phyloP scores from a whole-genome alignment of 371 early-diverging fungal species.

The Rhizopus arrhizus region DNA sequence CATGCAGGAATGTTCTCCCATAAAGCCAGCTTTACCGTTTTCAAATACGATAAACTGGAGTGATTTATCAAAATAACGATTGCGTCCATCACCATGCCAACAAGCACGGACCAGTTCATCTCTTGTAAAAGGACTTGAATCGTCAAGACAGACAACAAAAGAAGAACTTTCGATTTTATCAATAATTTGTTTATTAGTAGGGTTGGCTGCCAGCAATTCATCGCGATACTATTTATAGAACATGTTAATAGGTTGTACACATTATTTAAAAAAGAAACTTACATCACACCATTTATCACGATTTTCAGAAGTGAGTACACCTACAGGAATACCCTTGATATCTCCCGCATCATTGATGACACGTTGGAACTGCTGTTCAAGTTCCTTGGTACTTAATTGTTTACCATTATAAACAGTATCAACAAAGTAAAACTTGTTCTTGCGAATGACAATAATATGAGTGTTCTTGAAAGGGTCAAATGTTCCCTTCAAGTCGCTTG shows the following conservation, averaged over 20 bases:
- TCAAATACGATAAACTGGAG: constrained; percentile 93
- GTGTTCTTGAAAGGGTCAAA: constrained; percentile 79
- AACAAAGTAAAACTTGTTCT: constrained; percentile 87
- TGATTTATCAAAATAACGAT: constrained; percentile 94
- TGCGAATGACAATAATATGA: constrained; percentile 85
- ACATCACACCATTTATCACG: constrained; percentile 93
- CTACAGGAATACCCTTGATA: constrained; percentile 74
- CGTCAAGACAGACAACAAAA: constrained; percentile 89
- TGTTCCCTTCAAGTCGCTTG: constrained; percentile 75
- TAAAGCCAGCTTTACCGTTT: constrained; percentile 95
- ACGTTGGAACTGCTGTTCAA: constrained; percentile 74
- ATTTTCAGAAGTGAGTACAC: constrained; percentile 89
- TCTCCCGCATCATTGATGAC: constrained; percentile 80
- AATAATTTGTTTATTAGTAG: constrained; percentile 72
- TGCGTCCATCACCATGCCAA: constrained; percentile 94
- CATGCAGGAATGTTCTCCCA: constrained; percentile 96
- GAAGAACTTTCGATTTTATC: constrained; percentile 81
- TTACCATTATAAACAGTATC: constrained; percentile 77
- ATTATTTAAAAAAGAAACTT: constrained; percentile 26
- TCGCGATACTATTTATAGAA: constrained; percentile 50
- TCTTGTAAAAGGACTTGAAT: constrained; percentile 76
- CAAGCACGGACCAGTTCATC: constrained; percentile 80
- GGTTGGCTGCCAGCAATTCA: constrained; percentile 62
- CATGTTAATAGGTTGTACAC: constrained; percentile 3
- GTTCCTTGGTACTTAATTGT: constrained; percentile 81